Evolutionary conservation across 192 early-diverging fungal species (phyloP).

Genomic region (Gamsiella multidivaricata): DNA sequence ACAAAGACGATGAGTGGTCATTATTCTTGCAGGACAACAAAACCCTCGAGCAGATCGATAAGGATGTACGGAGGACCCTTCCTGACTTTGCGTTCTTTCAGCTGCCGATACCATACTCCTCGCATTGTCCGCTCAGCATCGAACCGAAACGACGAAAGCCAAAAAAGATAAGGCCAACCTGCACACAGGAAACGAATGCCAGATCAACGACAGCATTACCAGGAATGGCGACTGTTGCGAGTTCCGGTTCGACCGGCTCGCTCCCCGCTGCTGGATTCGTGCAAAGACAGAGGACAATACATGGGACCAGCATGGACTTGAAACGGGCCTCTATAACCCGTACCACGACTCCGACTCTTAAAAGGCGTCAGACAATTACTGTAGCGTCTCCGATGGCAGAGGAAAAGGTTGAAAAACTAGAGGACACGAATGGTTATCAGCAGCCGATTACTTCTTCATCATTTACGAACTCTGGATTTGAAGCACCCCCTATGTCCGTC

Average conservation of each 20-base stretch:
- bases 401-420: neutral
- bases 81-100: constrained; percentile 84
- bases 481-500: constrained; percentile 15
- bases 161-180: constrained; percentile 20
- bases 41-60: constrained; percentile 79
- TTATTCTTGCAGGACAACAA: constrained; percentile 69
- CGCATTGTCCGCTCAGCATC: constrained; percentile 61
- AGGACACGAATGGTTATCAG: constrained; percentile 8
- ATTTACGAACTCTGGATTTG: constrained; percentile 7
- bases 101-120: constrained; percentile 65
- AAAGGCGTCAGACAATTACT: constrained; percentile 43
- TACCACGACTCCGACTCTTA: constrained; percentile 18
- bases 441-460: neutral
- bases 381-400: constrained; percentile 32
- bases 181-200: neutral
- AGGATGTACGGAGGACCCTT: constrained; percentile 78
- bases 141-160: constrained; percentile 48
- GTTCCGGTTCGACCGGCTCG: constrained; percentile 19
- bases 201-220: constrained; percentile 44
- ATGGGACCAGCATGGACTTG: constrained; percentile 19
- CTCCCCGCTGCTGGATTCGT: constrained; percentile 3
- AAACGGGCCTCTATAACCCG: constrained; percentile 1
- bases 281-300: neutral
- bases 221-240: constrained; percentile 19
- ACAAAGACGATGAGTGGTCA: constrained; percentile 67